These are phyloP conservation scores for Penicillium desertorum DNA, from an alignment of 495 filamentous ascomycete genomes.

Conservation along the genomic window DNA sequence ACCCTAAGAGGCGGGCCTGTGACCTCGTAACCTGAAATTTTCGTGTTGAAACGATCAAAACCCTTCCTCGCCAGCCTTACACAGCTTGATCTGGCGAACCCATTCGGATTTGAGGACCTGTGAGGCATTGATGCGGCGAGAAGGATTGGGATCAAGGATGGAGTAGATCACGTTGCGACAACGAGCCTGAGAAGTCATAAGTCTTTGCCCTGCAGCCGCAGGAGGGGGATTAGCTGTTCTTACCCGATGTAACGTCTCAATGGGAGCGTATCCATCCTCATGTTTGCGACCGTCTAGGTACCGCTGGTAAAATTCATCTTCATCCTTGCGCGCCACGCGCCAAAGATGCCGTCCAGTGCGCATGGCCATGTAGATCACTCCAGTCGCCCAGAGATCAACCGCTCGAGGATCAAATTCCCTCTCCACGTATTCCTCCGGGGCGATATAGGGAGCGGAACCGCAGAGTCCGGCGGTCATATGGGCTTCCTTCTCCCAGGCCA, in stretches of 20 bases:
- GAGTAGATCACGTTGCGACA: conserved; percentile 99
- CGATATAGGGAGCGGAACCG: conserved; percentile 95
- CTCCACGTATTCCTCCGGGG: conserved; percentile 93
- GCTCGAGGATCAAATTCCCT: conserved; percentile 95
- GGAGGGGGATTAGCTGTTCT: conserved; percentile 38
- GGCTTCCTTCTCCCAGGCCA: conserved; percentile 98
- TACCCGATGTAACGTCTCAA: conserved; percentile 94
- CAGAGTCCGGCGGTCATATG: conserved; percentile 98
- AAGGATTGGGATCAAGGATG: conserved; percentile 90
- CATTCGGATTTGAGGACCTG: conserved; percentile 98
- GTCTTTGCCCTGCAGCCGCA: conserved; percentile 22
- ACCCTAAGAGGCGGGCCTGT: conserved; percentile 5
- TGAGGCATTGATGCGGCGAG: conserved; percentile 88
- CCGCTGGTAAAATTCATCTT: conserved; percentile 94
- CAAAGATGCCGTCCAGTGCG: conserved; percentile 92
- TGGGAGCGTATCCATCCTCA: conserved; percentile 92
- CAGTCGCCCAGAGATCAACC: conserved; percentile 96
- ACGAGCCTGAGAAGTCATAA: conserved; percentile 67
- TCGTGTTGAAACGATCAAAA: conserved; percentile 43
- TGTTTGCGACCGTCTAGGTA: conserved; percentile 90
- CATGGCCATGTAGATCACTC: conserved; percentile 99
- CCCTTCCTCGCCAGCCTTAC: conserved; percentile 93
- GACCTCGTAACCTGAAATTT: conserved; percentile 5
- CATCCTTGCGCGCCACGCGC: conserved; percentile 91
- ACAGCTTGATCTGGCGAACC: conserved; percentile 94